Base-by-base conservation (phyloP, 768 basidiomycete species). In the Lactifluus piperatus region DNA sequence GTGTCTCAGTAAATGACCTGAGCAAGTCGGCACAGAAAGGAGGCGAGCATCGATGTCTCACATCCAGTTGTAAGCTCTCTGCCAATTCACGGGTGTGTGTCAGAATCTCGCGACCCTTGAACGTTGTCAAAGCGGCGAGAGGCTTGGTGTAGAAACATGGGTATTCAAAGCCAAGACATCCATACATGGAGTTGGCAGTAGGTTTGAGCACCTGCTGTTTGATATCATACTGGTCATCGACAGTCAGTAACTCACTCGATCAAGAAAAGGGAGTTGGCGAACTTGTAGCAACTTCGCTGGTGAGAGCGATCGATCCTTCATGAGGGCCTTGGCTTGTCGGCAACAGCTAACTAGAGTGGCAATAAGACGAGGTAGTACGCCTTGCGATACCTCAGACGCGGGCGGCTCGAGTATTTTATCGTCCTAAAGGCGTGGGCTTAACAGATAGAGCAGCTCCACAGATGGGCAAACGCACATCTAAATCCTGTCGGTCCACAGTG, bases 1-100 rank as follows among this genome's bases (percentile, higher is more conserved):
- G 97, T 99, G 69, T 99, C 97, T 64, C 97, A 95, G 66, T 99
- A 99, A 10, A 99, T 87, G 66, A 99, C 95, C 95, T 98, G n/a
- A 11, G 20, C 13, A 13, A 26, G n/a, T 57, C 14, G 52, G 47
- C 34, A 51, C 30, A 4, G 30, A 29, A 4, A n/a, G 48, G 58
- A 10, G 56, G 41, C 37, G 7, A 43, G 32, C 45, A 10, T 24
- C 29, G 46, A 30, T 24, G 47, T 18, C 3, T 71, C 67, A 95
- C 95, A 70, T 97, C 93, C 4, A 99, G 81, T 51, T 85, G 80
- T 55, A 97, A 73, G 64, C 83, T 85, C 69, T 98, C 97, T 0
- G 97, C 97, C 11, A 97, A 74, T 67, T 97, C 94, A 65, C 86
- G 80, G 0, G 97, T 97, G 62, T 91, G 86, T 0, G 90, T 98